Conservation (phyloP, 2,329 filamentous ascomycete genomes). For the Sporothrix sp. region DNA sequence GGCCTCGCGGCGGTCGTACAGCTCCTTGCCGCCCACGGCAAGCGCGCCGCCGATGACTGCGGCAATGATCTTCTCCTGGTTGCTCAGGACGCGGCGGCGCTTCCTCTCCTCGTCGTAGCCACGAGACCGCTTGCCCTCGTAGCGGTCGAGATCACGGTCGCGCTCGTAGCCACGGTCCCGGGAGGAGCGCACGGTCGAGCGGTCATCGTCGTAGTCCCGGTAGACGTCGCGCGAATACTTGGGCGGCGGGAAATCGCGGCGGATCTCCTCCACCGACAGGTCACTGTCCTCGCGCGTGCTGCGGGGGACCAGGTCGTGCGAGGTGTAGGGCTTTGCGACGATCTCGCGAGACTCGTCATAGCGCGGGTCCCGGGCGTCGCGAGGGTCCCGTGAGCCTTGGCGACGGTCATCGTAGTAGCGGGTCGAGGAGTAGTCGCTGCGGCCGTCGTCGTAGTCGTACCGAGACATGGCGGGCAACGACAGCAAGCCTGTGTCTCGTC, state of each 20-base stretch:
- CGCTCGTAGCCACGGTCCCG: conserved; percentile 36
- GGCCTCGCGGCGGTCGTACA: conserved; percentile 53
- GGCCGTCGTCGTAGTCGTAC: conserved; percentile 45
- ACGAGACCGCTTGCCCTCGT: conserved; percentile 42
- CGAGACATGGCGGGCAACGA: conserved; percentile 29
- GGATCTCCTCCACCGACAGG: conserved; percentile 69
- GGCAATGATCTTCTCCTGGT: conserved; percentile 57
- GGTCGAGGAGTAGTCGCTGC: conserved; percentile 23
- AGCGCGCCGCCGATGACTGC: conserved; percentile 56
- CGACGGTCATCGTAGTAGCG: conserved; percentile 45
- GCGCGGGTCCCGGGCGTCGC: conserved; percentile 39
- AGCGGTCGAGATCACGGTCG: conserved; percentile 37
- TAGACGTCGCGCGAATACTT: conserved; percentile 45
- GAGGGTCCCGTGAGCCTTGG: conserved; percentile 41
- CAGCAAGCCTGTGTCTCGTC: conserved; percentile 3
- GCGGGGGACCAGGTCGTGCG: conserved; percentile 46
- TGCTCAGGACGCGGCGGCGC: conserved; percentile 44
- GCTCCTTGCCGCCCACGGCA: conserved; percentile 55
- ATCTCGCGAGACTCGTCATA: conserved; percentile 44
- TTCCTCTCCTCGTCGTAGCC: conserved; percentile 47
- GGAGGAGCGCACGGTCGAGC: conserved; percentile 28
- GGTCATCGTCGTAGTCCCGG: conserved; percentile 48
- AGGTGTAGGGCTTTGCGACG: conserved; percentile 34
- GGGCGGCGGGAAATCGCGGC: conserved; percentile 73
- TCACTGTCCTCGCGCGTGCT: conserved; percentile 65